Conservation (phyloP, 768 basidiomycete species). For the Sistotremastrum niveocremeum region DNA sequence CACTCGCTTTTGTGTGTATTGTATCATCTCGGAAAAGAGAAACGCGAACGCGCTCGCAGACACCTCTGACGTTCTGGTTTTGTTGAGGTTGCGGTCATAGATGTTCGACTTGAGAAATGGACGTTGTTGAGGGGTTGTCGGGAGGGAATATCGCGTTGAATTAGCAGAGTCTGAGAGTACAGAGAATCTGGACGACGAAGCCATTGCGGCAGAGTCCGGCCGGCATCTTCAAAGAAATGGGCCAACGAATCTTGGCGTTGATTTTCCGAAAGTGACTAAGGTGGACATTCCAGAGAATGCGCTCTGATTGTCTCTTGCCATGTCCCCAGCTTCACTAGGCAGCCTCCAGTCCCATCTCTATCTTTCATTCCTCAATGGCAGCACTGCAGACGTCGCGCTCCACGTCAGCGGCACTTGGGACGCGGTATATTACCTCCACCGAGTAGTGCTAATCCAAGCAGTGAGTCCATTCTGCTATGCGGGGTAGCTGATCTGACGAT, state of each 20-base stretch:
- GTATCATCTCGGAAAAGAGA: conserved; percentile 85
- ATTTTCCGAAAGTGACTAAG: too few relatives aligned
- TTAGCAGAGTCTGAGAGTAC: conserved; percentile 37
- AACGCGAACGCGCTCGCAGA: conserved; percentile 76
- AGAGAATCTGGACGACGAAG: conserved; percentile 8
- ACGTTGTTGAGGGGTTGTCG: conserved; percentile 30
- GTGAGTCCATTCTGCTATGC: conserved; percentile 28
- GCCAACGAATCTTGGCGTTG: too few relatives aligned
- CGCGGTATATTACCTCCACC: conserved; percentile 68
- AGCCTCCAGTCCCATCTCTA: conserved; percentile 70
- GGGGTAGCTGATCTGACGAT: conserved; percentile 1
- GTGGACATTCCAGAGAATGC: too few relatives aligned
- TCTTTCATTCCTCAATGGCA: conserved; percentile 51
- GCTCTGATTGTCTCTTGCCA: too few relatives aligned
- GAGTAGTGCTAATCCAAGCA: conserved; percentile 79
- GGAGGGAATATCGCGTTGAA: conserved; percentile 60
- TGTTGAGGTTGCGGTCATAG: conserved; percentile 82
- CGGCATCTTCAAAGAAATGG: too few relatives aligned
- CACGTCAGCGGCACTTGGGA: conserved; percentile 53
- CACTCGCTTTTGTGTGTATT: conserved; percentile 94
- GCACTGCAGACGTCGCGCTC: conserved; percentile 68
- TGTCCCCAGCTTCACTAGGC: conserved; percentile 24
- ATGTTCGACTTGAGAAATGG: conserved; percentile 48
- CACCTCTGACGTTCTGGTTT: conserved; percentile 74
- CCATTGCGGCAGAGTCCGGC: too few relatives aligned